These are phyloP conservation scores for Lanzia echinophila DNA, from an alignment of 2,329 filamentous ascomycete genomes.

Conservation along the genomic window DNA sequence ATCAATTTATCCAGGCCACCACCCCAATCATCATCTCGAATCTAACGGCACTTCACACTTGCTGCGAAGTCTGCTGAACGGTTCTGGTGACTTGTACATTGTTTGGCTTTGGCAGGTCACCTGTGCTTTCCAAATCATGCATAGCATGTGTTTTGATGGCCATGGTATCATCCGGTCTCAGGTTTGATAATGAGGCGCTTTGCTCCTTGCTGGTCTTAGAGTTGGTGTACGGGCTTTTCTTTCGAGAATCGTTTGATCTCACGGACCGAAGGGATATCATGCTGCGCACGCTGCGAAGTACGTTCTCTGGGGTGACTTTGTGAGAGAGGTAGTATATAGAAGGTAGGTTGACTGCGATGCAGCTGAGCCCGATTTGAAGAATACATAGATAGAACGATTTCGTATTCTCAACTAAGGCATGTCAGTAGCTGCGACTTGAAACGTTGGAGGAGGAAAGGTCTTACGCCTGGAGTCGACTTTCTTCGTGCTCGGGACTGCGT, in stretches of 20 bases:
- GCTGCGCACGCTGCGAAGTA: constrained; percentile 1
- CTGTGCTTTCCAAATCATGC: background rate
- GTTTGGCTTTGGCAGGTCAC: background rate
- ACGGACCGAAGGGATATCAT: background rate
- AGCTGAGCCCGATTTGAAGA: background rate
- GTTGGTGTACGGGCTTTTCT: background rate
- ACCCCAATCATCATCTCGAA: too few relatives aligned
- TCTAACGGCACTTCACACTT: background rate
- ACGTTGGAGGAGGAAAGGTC: background rate
- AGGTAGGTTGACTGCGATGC: constrained; percentile 5
- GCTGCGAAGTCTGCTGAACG: background rate
- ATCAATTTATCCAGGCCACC: too few relatives aligned
- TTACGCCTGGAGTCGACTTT: background rate
- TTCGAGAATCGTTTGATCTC: background rate
- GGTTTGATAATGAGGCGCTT: background rate
- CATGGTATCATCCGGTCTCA: background rate
- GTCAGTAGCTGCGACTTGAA: background rate
- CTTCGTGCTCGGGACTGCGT: background rate
- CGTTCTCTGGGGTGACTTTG: constrained; percentile 1
- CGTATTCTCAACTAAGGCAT: background rate
- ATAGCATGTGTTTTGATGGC: background rate
- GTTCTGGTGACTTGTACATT: background rate
- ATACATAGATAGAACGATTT: background rate
- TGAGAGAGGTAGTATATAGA: background rate
- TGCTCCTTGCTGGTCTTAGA: background rate